Base-by-base conservation (phyloP, 2,329 filamentous ascomycete species). In the Microascus cirrosus region DNA sequence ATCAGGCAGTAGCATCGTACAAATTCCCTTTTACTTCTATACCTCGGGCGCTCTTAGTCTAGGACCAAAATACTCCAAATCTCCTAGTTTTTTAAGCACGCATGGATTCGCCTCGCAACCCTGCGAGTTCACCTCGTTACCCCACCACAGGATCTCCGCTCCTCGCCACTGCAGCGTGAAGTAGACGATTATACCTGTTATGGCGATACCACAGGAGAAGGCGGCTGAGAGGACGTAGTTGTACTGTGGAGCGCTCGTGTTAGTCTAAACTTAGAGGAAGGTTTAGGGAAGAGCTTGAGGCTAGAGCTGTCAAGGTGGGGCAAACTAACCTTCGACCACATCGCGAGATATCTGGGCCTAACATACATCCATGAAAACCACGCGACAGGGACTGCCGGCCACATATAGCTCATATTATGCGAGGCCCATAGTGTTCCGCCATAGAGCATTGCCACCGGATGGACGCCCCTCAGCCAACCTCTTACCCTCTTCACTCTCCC, bases 291-390 rank as follows among this genome's bases (percentile, higher is more conserved):
- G 36, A 13, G 36, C 3, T 42, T 4, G 13, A 42, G 36, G 15
- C 7, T 24, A 22, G 34, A 34, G n/a, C 6, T 2, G 45, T 20
- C 10, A 32, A n/a, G n/a, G n/a, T n/a, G n/a, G 2, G 12, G 35
- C 35, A 36, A 2, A 1, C 56, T 42, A 15, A 56, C 58, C 70
- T 78, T 78, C 59, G 74, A 72, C 77, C 78, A 81, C 61, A 79
- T 73, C 2, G 65, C 71, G 28, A 77, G 69, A 62, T 73, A 75
- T 12, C 75, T 69, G 24, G 65, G 65, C 62, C 73, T 75, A 60
- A 77, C 63, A 62, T 73, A 80, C 28, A 78, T 66, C 74, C 77
- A 79, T 4, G 74, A 77, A 36, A 75, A 60, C 66, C 69, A 77
- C 4, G 73, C 76, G 15, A 80, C 69, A 2, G 74, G 75, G 2